Evolutionary conservation across 1,139 yeast species (phyloP), one percentile per base, ranked within the genome.

Genomic region (Blastobotrys proliferans): DNA sequence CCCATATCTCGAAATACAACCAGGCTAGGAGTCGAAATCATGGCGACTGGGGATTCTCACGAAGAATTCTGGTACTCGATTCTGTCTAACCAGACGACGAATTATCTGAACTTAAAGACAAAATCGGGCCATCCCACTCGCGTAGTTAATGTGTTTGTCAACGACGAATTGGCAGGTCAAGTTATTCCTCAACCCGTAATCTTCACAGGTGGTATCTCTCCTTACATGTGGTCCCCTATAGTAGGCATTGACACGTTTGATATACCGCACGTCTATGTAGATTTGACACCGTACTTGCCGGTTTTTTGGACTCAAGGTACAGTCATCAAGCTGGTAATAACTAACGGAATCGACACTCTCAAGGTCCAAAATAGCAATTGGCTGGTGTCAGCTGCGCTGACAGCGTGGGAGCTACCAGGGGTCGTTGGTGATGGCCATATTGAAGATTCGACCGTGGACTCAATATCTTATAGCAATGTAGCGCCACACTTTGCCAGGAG

Each of bases 41-140:
- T 78, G 54, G 77, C 85, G 2, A 78, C 86, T 16, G 95, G 94
- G 2, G 84, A 82, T 55, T 81, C 81, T 1, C 78, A 76, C 32
- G 95, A 86, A 60, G 95, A 87, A 62, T 83, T 83, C 57, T 86
- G 94, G 94, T 86, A 82, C 62, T 63, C 78, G 11, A 81, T 83
- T 53, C 74, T 77, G 16, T 53, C 80, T 40, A 83, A 80, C 48
- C 61, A 68, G 36, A 71, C 63, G 50, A 66, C 66, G 13, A 55
- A 64, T 19, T 27, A 33, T 17, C 33, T 44, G 26, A 44, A 68
- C 40, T 60, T 65, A 21, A 66, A 73, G 21, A 20, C 36, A 3
- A 10, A 28, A 4, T 41, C 42, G 11, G 40, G 43, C 27, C 94
- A 76, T 2, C 68, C 72, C 6, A 53, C 62, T 9, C 58, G 72